Base-by-base conservation (phyloP, 768 basidiomycete genomes). In the Sistotremastrum niveocremeum region DNA sequence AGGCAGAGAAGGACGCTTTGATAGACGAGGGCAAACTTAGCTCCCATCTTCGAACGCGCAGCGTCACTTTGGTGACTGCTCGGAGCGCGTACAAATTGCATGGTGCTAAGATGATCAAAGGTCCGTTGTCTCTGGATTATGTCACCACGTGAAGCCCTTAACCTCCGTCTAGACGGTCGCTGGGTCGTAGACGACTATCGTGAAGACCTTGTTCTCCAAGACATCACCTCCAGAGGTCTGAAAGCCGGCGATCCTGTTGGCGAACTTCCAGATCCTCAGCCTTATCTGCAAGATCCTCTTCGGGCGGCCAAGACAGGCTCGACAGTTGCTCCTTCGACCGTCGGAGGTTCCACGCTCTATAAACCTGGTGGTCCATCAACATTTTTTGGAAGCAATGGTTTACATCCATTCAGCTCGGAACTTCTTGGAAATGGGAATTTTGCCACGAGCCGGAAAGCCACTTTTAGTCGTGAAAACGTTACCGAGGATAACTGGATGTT, bases 101-200 rank as follows among this genome's bases (percentile, higher is more conserved):
- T 65, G 94, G 95, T 9, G 79, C 87, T 11, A 90, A 93, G 60
- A 85, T 84, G 71, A 70, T 99, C 44, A 64, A 82, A 47, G 81
- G 93, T 91, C 46, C 48, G 80, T 66, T 5, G 10, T 32, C 7
- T 9, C 37, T 31, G 34, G 4, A 9, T 5, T 45, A n/a, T 33
- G 11, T 20, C 34, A 9, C 28, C 5, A 41, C 29, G 20, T 29
- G 40, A 45, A 30, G 7, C 6, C 31, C 29, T 38, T 9, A 10
- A 3, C 34, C 0, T 39, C 6, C 33, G 37, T 50, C 12, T 46
- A 95, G 93, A 90, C 46, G 95, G 94, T 1, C 70, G 76, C 57
- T 94, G 91, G 84, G 81, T 98, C 1, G 74, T 76, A 5, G 95
- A 98, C 57, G 95, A 98, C 64, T 99, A 99, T 60, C 89, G 88